Conservation (phyloP, 345 rosid species). For the Populus deltoides region DNA sequence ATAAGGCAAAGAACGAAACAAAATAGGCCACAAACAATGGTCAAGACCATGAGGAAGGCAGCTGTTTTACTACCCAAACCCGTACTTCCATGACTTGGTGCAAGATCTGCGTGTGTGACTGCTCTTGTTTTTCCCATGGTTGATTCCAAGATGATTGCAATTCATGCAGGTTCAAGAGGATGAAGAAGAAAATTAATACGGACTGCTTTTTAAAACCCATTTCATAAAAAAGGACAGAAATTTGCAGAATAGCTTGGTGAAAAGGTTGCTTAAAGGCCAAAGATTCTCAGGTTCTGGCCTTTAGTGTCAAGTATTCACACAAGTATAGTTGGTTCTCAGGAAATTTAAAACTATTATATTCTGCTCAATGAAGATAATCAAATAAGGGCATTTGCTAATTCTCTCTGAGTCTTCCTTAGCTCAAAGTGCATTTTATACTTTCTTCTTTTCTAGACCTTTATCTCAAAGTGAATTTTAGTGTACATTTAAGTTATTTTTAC, state of each 20-base stretch:
- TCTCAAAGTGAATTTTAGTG: not conserved
- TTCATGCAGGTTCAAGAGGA: slow-evolving; percentile 17
- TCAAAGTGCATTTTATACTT: not conserved
- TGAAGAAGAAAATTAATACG: not conserved
- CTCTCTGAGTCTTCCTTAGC: not conserved
- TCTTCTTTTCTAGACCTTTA: not conserved
- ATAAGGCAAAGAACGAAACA: slow-evolving; percentile 80
- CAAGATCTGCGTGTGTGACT: slow-evolving; percentile 84
- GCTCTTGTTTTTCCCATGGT: slow-evolving; percentile 50
- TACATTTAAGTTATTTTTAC: not conserved
- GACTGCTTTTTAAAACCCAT: not conserved
- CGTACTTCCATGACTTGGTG: slow-evolving; percentile 46
- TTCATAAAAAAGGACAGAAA: slow-evolving; percentile 15
- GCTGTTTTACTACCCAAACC: slow-evolving; percentile 73
- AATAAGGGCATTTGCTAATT: not conserved
- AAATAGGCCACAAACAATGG: slow-evolving; percentile 62
- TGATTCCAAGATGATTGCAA: not conserved
- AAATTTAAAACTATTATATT: not conserved
- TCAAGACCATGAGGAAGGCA: slow-evolving; percentile 42
- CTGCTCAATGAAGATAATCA: not conserved
- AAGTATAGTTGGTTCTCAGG: not conserved
- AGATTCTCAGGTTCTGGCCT: slow-evolving; percentile 56
- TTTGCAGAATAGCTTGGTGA: slow-evolving; percentile 68
- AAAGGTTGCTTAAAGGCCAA: slow-evolving; percentile 88
- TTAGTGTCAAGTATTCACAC: slow-evolving; percentile 30